These are phyloP conservation scores for Rhodotorula kratochvilovae DNA, from an alignment of 768 basidiomycete genomes.

Conservation along the genomic window DNA sequence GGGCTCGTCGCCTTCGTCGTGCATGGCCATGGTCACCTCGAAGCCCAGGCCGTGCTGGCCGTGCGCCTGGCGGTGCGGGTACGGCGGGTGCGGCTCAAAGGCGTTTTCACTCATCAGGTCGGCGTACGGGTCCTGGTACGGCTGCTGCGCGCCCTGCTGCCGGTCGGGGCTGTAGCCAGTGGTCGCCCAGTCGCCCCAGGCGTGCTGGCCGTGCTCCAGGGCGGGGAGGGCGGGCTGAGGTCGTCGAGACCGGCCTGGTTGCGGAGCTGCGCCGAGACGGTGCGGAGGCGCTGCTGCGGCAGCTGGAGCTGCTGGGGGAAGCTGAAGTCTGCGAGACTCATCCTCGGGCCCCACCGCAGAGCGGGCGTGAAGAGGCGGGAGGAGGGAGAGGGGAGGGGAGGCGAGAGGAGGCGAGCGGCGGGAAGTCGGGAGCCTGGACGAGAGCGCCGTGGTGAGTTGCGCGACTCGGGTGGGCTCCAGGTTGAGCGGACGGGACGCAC, in stretches of 20 bases:
- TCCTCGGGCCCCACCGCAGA: not conserved
- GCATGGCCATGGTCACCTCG: conserved; percentile 20
- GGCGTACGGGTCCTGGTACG: conserved; percentile 1
- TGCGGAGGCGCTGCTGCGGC: conserved; percentile 9
- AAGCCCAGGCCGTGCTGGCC: conserved; percentile 18
- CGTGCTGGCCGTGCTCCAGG: not conserved
- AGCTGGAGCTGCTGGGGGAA: not conserved
- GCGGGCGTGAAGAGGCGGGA: too few species aligned
- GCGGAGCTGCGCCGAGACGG: conserved; percentile 19
- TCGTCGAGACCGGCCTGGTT: conserved; percentile 2
- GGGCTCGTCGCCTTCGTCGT: conserved; percentile 18
- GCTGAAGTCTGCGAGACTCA: conserved; percentile 15
- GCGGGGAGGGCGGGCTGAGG: not conserved
- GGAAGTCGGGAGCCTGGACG: too few species aligned
- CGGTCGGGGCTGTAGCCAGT: conserved; percentile 17
- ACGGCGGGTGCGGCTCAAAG: conserved; percentile 1
- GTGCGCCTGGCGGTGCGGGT: not conserved
- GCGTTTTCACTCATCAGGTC: conserved; percentile 10
- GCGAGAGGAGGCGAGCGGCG: too few species aligned
- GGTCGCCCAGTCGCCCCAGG: conserved; percentile 12
- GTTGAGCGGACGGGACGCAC: too few species aligned
- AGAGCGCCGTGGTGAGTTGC: too few species aligned
- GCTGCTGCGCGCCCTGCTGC: not conserved
- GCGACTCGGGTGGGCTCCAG: too few species aligned
- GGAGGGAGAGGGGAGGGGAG: not conserved